These are phyloP conservation scores for Coriaria nepalensis DNA, from an alignment of 306 rosid species.

Conservation along the genomic window DNA sequence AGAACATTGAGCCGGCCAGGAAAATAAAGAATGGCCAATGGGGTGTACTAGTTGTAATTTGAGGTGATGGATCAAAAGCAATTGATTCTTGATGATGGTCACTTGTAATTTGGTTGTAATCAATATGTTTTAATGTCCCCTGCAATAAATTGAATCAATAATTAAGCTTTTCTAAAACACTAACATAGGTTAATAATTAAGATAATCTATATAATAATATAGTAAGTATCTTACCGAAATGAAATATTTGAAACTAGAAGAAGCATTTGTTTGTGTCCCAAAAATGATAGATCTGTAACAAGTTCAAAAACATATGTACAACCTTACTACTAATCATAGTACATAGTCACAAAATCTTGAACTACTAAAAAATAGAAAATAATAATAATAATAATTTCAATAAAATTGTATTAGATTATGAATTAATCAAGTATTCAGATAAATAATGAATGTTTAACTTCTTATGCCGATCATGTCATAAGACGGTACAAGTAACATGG, in stretches of 20 bases:
- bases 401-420: too few relatives aligned
- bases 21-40: slow-evolving; percentile 91
- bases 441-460: too few relatives aligned
- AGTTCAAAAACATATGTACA: not conserved
- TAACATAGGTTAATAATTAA: too few relatives aligned
- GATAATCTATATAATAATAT: too few relatives aligned
- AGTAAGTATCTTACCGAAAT: slow-evolving; percentile 19
- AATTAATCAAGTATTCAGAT: too few relatives aligned
- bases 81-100: slow-evolving; percentile 27
- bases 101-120: slow-evolving; percentile 24
- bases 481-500: too few relatives aligned
- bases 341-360: not conserved
- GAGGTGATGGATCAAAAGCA: not conserved
- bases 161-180: too few relatives aligned
- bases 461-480: too few relatives aligned
- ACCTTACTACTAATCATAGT: too few relatives aligned
- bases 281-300: slow-evolving; percentile 45
- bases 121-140: slow-evolving; percentile 43
- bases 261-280: slow-evolving; percentile 41
- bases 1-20: slow-evolving; percentile 84
- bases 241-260: slow-evolving; percentile 35
- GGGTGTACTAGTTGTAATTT: slow-evolving; percentile 11
- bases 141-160: slow-evolving; percentile 13
- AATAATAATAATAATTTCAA: too few relatives aligned
- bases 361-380: too few relatives aligned